These are phyloP conservation scores for Monosporascus sp. DNA, from an alignment of 2,329 filamentous ascomycete species.

Conservation along the genomic window DNA sequence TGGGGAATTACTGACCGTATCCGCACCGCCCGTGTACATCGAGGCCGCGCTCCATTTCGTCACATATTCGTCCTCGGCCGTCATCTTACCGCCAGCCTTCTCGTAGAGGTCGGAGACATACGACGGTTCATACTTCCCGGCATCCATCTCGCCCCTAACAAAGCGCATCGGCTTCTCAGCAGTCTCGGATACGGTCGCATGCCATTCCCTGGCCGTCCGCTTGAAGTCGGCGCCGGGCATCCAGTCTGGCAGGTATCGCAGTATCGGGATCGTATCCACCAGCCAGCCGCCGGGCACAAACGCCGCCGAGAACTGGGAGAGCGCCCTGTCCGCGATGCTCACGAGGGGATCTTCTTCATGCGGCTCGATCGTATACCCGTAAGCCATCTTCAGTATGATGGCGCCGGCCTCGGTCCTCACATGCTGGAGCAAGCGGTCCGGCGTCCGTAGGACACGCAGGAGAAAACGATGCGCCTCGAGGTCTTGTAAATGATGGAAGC, in stretches of 20 bases:
- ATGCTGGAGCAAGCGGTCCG: constrained; percentile 3
- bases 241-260: constrained; percentile 7
- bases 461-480: constrained; percentile 11
- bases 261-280: not conserved
- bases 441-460: constrained; percentile 8
- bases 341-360: not conserved
- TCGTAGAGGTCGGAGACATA: constrained; percentile 1
- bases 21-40: constrained; percentile 1
- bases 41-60: constrained; percentile 4
- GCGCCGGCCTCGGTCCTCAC: constrained; percentile 2
- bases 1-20: not conserved
- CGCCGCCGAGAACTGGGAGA: not conserved
- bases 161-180: constrained; percentile 3
- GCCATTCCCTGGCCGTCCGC: constrained; percentile 1
- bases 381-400: not conserved
- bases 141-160: constrained; percentile 1
- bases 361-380: not conserved
- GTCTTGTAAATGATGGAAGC: constrained; percentile 7
- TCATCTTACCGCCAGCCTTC: not conserved
- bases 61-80: not conserved
- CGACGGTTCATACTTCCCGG: constrained; percentile 1
- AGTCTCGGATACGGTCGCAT: not conserved
- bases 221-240: constrained; percentile 5
- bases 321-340: not conserved
- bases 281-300: not conserved